Conservation (phyloP, 768 basidiomycete species). For the Boletus insuetus region DNA sequence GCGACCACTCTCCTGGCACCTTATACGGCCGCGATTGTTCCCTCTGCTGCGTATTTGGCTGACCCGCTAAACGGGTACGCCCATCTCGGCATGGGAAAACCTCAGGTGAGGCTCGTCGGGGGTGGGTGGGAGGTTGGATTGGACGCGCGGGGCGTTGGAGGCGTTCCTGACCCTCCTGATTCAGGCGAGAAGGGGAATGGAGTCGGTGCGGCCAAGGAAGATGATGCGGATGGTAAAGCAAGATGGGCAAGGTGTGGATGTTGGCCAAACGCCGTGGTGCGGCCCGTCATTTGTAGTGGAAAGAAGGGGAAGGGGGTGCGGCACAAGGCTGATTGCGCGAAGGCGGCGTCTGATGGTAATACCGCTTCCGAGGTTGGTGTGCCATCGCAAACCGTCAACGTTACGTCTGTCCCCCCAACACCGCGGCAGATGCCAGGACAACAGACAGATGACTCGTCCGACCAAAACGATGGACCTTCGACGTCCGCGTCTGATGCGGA, state of each 20-base stretch:
- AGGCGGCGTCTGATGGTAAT: slow-evolving; percentile 2
- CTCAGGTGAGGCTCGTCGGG: slow-evolving; percentile 75
- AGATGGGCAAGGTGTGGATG: slow-evolving; percentile 57
- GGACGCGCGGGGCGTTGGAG: slow-evolving; percentile 73
- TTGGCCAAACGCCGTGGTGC: slow-evolving; percentile 45
- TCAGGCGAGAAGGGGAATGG: not conserved
- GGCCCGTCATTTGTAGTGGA: slow-evolving; percentile 41
- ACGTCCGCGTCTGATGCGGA: slow-evolving; percentile 24
- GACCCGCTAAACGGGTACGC: slow-evolving; percentile 89
- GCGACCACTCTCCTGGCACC: slow-evolving; percentile 59
- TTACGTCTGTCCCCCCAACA: slow-evolving; percentile 7
- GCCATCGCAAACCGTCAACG: slow-evolving; percentile 9
- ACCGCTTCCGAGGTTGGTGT: not conserved
- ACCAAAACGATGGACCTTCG: slow-evolving; percentile 17
- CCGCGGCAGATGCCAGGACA: slow-evolving; percentile 8
- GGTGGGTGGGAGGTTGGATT: slow-evolving; percentile 76
- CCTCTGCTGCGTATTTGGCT: slow-evolving; percentile 63
- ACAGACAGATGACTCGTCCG: slow-evolving; percentile 12
- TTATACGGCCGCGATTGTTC: slow-evolving; percentile 60
- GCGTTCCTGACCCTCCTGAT: slow-evolving; percentile 31
- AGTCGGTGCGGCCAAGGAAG: slow-evolving; percentile 28
- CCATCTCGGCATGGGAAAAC: slow-evolving; percentile 78
- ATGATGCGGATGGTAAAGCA: slow-evolving; percentile 42
- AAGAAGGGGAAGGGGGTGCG: slow-evolving; percentile 16
- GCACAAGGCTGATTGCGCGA: slow-evolving; percentile 18